Base-by-base conservation (phyloP, 768 basidiomycete species). In the Trametopsis cervina region DNA sequence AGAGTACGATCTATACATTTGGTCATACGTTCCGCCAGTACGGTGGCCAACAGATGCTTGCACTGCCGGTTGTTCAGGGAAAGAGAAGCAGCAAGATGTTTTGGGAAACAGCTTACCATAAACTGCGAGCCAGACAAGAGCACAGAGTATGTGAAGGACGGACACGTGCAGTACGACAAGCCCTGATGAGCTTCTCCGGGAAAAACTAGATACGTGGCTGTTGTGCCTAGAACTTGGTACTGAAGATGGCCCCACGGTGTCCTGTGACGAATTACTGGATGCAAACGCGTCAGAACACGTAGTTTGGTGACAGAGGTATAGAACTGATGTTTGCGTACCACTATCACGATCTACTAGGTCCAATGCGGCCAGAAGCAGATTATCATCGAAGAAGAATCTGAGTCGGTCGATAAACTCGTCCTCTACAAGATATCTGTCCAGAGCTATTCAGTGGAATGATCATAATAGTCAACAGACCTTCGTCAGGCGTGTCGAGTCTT, bases 301-400 rank as follows among this genome's bases (percentile, higher is more conserved):
- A 23, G 25, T 17, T 42, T 18, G n/a, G 22, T 26, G 24, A 17
- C 12, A 21, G 6, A 12, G 17, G 10, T 3, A 10, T 18, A 21
- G 36, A 11, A 11, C 10, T 15, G 9, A 6, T 26, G 18, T 17
- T 17, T 17, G 22, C 72, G 24, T 54, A 87, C 89, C 83, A 54
- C 76, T 76, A 49, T 75, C 74, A 24, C 77, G 72, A 63, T 91
- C 89, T 38, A 89, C 70, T n/a, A 90, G 66, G 58, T 91, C 85
- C 21, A 91, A 64, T 4, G 89, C 85, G 17, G 83, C 82, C 2
- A 87, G 57, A 17, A 89, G 63, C 12, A 82, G 68, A 17, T 68
- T 72, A 49, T 85, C 81, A 1, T 86, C 76, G 54, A 89, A 74
- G 44, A 88, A 60, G 35, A 71, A 63, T 21, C 73, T 70, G 9